Base-by-base conservation (phyloP, 2,329 filamentous ascomycete genomes). In the Xylaria sp. region DNA sequence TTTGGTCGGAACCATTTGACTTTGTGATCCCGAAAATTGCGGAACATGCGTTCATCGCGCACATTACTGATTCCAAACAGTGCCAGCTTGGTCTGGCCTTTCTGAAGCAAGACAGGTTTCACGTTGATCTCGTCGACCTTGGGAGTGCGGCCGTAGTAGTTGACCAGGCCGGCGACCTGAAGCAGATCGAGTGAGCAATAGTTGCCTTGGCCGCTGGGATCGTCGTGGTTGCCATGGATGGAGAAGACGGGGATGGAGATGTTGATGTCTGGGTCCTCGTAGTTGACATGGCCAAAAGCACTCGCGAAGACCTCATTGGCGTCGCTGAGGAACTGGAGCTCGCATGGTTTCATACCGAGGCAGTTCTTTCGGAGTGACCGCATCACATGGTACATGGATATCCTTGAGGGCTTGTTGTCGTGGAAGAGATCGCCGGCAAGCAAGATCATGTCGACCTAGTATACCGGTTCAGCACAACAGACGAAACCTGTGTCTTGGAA, bases 331-430 rank as follows among this genome's bases (percentile, higher is more conserved):
- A 98, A 94, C 80, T 99, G 93, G 68, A 99, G 85, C 79, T 97
- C 93, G 78, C 95, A 98, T 0, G 96, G 96, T 77, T 97, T 98
- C 82, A 97, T 93, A 42, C 97, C 96, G 4, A 97, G 88, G 77
- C 96, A 98, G 78, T 98, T 97, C 85, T 94, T 92, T 61, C 96
- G 90, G 34, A 99, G 85, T 1, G 93, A 96, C 36, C 93, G 90
- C 93, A 98, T 98, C 69, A 99, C 96, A 78, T 99, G 93, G 79
- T 96, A 98, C 88, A 99, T 93, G 32, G 94, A 91, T 78, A 98
- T 97, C 68, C 96, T 89, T 6, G 94, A 98, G 2, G 96, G 97
- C 76, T 97, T 97, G 80, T 99, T 99, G 74, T 99, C 95, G 79
- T 99, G 97, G 78, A 99, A 99, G 0, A 99, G 87, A 78, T 99